These are phyloP conservation scores for Manihot esculenta DNA, from an alignment of 441 rosid species.

Conservation along the genomic window DNA sequence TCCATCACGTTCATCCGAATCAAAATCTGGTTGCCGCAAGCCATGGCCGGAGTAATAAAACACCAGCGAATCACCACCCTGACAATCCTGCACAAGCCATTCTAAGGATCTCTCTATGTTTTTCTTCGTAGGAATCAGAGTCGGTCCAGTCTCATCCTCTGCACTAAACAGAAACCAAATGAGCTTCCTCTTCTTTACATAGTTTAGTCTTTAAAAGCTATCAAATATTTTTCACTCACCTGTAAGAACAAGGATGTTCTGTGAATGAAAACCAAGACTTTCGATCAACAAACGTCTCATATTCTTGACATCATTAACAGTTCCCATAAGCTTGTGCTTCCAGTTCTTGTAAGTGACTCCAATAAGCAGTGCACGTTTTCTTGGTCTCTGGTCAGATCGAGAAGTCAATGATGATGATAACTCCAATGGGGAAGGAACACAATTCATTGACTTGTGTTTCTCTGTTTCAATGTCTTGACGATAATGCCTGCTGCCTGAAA, in stretches of 20 bases:
- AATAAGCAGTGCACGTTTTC: constrained; percentile 24
- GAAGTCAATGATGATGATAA: neutral
- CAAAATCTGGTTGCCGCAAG: constrained; percentile 38
- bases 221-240: constrained; percentile 19
- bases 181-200: too few relatives aligned
- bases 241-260: constrained; percentile 41
- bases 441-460: too few relatives aligned
- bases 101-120: constrained; percentile 38
- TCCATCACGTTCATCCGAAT: constrained; percentile 46
- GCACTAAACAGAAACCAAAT: neutral
- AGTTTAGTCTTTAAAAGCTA: too few relatives aligned
- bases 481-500: too few relatives aligned
- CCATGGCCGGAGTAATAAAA: constrained; percentile 64
- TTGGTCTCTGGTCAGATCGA: neutral
- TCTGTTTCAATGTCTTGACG: too few relatives aligned
- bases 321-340: constrained; percentile 48
- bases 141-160: constrained; percentile 33
- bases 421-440: too few relatives aligned
- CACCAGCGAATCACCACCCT: constrained; percentile 39
- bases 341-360: constrained; percentile 37
- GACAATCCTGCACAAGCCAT: constrained; percentile 48
- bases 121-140: constrained; percentile 41
- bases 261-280: constrained; percentile 13
- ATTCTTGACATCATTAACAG: constrained; percentile 43
- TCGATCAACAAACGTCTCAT: constrained; percentile 34